Evolutionary conservation across 1,139 yeast genomes (phyloP).

Genomic region (Geotrichum fermentans): DNA sequence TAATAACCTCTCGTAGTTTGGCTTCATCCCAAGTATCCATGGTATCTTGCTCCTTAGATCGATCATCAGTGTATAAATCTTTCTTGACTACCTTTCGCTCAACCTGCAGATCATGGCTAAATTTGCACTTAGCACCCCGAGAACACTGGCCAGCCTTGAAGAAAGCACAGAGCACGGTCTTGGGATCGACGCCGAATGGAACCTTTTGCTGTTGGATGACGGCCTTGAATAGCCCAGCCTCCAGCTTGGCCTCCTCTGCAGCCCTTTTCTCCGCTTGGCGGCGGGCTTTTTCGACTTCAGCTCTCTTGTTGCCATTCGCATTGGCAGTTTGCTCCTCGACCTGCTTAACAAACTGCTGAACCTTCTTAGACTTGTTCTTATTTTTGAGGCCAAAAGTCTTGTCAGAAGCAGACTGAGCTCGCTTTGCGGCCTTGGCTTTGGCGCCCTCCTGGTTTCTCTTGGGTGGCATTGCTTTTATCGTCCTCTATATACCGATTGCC

Average conservation of each 20-base stretch:
- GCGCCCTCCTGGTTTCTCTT: constrained; percentile 63
- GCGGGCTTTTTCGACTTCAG: constrained; percentile 70
- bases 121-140: constrained; percentile 89
- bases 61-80: constrained; percentile 87
- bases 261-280: constrained; percentile 85
- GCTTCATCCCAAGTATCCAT: constrained; percentile 98
- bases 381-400: constrained; percentile 93
- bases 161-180: constrained; percentile 83
- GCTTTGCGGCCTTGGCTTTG: constrained; percentile 60
- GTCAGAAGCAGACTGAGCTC: constrained; percentile 69
- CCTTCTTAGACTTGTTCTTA: constrained; percentile 74
- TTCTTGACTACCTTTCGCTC: constrained; percentile 88
- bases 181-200: constrained; percentile 97
- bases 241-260: constrained; percentile 81
- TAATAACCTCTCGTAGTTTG: constrained; percentile 77
- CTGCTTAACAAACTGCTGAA: constrained; percentile 79
- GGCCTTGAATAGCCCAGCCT: constrained; percentile 70
- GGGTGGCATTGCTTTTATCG: constrained; percentile 41
- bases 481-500: no score
- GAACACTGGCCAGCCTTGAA: constrained; percentile 87
- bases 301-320: constrained; percentile 49
- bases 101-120: constrained; percentile 80
- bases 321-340: constrained; percentile 66
- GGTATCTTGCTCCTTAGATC: constrained; percentile 73
- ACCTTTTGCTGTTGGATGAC: constrained; percentile 73